phyloP scores from a whole-genome alignment of 2,329 filamentous ascomycete species.

The Ophiocordyceps camponoti-rufipedis region DNA sequence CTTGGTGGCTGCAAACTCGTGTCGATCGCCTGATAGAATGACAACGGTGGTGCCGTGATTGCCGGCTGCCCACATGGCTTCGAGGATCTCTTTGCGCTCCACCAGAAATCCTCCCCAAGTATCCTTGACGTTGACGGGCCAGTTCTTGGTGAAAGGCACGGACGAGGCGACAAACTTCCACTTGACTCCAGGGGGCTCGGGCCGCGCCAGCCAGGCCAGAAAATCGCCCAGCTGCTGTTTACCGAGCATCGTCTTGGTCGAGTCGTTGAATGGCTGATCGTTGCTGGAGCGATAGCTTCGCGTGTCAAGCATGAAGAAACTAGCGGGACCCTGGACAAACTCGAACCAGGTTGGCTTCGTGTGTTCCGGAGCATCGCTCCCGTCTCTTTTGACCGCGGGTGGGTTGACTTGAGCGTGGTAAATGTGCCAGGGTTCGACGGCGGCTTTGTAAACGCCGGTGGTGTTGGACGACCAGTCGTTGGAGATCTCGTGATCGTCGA shows the following conservation, averaged over 20 bases:
- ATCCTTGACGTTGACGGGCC: constrained; percentile 72
- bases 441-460: constrained; percentile 61
- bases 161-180: constrained; percentile 91
- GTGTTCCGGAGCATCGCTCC: constrained; percentile 13
- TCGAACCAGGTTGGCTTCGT: constrained; percentile 64
- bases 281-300: constrained; percentile 66
- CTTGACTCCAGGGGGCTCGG: constrained; percentile 58
- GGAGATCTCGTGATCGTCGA: constrained; percentile 90
- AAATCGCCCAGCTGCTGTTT: constrained; percentile 61
- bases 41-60: constrained; percentile 58
- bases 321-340: constrained; percentile 77
- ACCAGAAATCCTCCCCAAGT: constrained; percentile 87
- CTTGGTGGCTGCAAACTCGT: constrained; percentile 86
- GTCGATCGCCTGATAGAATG: constrained; percentile 78
- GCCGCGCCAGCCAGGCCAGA: constrained; percentile 53
- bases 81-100: constrained; percentile 62
- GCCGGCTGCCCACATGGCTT: constrained; percentile 86
- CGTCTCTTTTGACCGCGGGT: constrained; percentile 39
- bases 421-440: constrained; percentile 67
- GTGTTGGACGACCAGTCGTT: constrained; percentile 70
- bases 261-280: constrained; percentile 35
- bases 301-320: constrained; percentile 91
- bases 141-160: constrained; percentile 95
- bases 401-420: constrained; percentile 82
- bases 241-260: constrained; percentile 77